phyloP scores from a whole-genome alignment of 164 flowering plant species.

The Aristolochia contorta region DNA sequence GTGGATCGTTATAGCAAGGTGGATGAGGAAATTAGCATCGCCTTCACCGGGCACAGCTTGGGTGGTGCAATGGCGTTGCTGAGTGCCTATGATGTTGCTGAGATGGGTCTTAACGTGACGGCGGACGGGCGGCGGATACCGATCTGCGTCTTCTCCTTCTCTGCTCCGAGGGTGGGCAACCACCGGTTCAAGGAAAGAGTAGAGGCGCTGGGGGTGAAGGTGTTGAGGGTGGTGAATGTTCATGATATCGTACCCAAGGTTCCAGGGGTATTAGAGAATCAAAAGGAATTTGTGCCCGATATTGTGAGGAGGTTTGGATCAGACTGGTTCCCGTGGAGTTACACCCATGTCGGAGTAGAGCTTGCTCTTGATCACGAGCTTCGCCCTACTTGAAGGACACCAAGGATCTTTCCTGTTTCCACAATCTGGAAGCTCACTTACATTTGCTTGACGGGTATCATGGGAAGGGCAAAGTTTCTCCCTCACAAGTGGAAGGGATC shows the following conservation, averaged over 20 bases:
- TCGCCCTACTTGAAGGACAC: constrained; percentile 42
- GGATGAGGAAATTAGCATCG: constrained; percentile 45
- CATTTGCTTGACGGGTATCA: constrained; percentile 69
- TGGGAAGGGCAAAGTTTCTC: constrained; percentile 32
- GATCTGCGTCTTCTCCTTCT: constrained; percentile 50
- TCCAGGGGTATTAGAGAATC: constrained; percentile 68
- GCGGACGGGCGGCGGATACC: constrained; percentile 22
- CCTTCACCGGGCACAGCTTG: constrained; percentile 64
- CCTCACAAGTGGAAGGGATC: constrained; percentile 38
- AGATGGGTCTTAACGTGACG: constrained; percentile 33
- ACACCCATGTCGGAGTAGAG: constrained; percentile 72
- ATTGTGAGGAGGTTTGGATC: constrained; percentile 24
- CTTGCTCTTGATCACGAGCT: constrained; percentile 42
- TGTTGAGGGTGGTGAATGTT: constrained; percentile 49
- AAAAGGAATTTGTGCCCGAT: constrained; percentile 43
- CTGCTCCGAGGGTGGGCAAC: constrained; percentile 82
- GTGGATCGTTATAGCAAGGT: no score
- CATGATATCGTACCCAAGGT: constrained; percentile 70
- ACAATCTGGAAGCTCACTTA: constrained; percentile 56
- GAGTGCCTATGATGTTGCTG: constrained; percentile 70
- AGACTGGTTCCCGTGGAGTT: constrained; percentile 70
- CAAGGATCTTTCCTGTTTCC: constrained; percentile 29
- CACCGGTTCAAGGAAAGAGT: constrained; percentile 55
- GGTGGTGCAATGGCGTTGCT: constrained; percentile 53
- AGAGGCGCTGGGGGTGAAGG: constrained; percentile 59